These are phyloP conservation scores for Imleria badia DNA, from an alignment of 768 basidiomycete genomes.

Conservation along the genomic window DNA sequence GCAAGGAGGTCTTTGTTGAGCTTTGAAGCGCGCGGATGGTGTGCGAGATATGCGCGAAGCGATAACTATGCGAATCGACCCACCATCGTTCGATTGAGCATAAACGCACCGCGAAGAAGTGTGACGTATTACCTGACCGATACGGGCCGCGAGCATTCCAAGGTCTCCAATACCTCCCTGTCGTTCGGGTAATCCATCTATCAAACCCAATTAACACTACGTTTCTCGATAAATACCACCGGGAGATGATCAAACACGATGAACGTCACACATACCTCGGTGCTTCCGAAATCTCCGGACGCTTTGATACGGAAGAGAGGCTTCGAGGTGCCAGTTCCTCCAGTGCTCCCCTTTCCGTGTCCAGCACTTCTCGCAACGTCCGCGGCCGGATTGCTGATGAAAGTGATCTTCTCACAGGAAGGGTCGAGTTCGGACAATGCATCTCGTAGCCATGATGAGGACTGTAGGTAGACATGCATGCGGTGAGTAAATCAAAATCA, in stretches of 20 bases:
- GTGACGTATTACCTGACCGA: slow-evolving; percentile 60
- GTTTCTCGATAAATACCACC: not conserved
- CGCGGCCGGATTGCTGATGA: slow-evolving; percentile 70
- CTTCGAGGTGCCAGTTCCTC: slow-evolving; percentile 24
- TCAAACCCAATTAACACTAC: not conserved
- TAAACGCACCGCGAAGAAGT: not conserved
- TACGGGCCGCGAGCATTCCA: slow-evolving; percentile 71
- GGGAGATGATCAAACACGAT: not conserved
- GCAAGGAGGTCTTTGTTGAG: slow-evolving; percentile 85
- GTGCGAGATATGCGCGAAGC: slow-evolving; percentile 71
- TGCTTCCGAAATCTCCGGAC: slow-evolving; percentile 78
- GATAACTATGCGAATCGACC: slow-evolving; percentile 56
- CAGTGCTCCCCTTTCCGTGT: slow-evolving; percentile 12
- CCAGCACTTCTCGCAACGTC: slow-evolving; percentile 16
- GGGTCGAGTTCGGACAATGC: slow-evolving; percentile 90
- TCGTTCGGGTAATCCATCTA: slow-evolving; percentile 98
- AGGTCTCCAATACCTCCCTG: slow-evolving; percentile 84
- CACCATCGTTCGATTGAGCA: not conserved
- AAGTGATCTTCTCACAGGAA: slow-evolving; percentile 80
- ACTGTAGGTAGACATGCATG: slow-evolving; percentile 25
- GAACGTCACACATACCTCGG: slow-evolving; percentile 54
- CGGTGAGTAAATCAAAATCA: not conserved
- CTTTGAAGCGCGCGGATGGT: slow-evolving; percentile 74
- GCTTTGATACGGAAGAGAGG: slow-evolving; percentile 82
- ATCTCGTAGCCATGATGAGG: slow-evolving; percentile 92